Percentiles rank a stretch among this genome's conserved stretches.
These are phyloP conservation scores for Sequoiadendron giganteum DNA, from an alignment of 75 land plant species.

Conservation along the genomic window DNA sequence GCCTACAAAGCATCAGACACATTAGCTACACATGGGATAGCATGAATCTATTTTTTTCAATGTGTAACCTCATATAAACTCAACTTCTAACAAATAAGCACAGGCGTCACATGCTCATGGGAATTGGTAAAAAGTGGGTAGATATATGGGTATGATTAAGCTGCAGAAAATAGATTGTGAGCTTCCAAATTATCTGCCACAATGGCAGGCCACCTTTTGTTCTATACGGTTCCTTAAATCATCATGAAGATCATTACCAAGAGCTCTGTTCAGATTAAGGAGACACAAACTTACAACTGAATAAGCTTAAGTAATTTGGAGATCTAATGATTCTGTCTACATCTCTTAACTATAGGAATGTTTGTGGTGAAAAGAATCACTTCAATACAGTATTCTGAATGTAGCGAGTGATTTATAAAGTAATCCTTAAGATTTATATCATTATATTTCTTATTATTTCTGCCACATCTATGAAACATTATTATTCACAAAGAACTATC, in stretches of 20 bases:
- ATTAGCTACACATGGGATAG: neutral
- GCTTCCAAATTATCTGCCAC: conserved; percentile 11
- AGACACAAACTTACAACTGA: neutral
- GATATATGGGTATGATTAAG: conserved; percentile 21
- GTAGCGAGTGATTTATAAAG: neutral
- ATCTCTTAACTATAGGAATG: neutral
- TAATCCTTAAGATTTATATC: neutral
- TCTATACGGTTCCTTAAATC: conserved; percentile 28
- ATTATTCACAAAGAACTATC: neutral
- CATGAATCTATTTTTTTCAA: neutral
- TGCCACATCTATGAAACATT: neutral
- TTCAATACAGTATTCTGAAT: neutral
- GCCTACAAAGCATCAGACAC: neutral
- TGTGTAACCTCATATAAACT: neutral
- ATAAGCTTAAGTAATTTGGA: neutral
- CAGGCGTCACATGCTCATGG: conserved; percentile 16
- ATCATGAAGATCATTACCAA: conserved; percentile 14
- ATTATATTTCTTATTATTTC: neutral
- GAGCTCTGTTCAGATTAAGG: neutral
- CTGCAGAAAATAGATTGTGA: neutral
- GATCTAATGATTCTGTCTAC: neutral
- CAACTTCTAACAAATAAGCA: neutral
- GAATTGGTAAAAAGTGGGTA: conserved; percentile 30
- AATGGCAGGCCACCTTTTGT: conserved; percentile 20
- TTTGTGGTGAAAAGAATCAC: conserved; percentile 34